phyloP scores from a whole-genome alignment of 495 filamentous ascomycete species.

The Lentithecium fluviatile region DNA sequence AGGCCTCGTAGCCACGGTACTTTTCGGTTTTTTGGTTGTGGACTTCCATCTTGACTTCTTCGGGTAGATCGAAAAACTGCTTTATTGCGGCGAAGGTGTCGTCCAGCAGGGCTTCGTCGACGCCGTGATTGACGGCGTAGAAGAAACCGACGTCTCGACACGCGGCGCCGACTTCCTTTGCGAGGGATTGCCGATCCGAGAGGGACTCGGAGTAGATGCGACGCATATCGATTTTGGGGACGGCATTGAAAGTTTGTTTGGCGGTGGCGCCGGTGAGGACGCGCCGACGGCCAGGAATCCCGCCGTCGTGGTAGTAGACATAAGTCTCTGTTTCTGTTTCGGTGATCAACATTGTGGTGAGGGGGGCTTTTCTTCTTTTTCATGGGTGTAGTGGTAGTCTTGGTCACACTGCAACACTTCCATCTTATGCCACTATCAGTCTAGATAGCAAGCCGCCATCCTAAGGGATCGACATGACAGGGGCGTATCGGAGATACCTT shows the following conservation, averaged over 20 bases:
- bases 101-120: conserved; percentile 8
- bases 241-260: conserved; percentile 35
- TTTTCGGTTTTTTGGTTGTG: conserved; percentile 25
- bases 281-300: conserved; percentile 5
- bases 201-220: conserved; percentile 38
- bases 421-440: too few species aligned
- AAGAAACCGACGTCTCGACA: conserved; percentile 59
- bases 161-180: conserved; percentile 48
- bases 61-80: conserved; percentile 23
- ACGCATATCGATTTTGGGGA: conserved; percentile 48
- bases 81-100: conserved; percentile 18
- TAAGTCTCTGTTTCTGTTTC: not conserved
- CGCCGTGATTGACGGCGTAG: conserved; percentile 47
- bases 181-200: conserved; percentile 42
- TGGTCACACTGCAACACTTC: too few species aligned
- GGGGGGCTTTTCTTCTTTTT: not conserved
- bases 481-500: too few species aligned
- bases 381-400: too few species aligned
- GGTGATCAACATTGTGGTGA: not conserved
- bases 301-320: conserved; percentile 22
- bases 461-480: too few species aligned
- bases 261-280: conserved; percentile 12
- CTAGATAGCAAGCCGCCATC: too few species aligned
- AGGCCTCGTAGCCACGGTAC: conserved; percentile 23
- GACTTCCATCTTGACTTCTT: conserved; percentile 25